Evolutionary conservation across 345 rosid species (phyloP).

Genomic region (Gossypium herbaceum): DNA sequence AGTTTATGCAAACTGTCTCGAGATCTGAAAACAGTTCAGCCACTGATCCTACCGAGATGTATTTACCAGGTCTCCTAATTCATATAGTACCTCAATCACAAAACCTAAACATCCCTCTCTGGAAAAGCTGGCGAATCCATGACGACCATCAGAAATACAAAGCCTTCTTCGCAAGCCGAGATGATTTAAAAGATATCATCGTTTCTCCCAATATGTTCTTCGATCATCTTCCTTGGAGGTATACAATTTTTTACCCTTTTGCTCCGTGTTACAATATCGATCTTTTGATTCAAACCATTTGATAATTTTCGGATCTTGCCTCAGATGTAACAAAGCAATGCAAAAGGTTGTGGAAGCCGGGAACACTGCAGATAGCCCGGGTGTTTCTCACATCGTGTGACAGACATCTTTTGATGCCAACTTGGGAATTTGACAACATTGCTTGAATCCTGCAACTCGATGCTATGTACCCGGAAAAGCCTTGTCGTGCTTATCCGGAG

Average conservation of each 20-base stretch:
- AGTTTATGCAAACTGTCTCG: conserved; percentile 61
- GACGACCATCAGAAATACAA: conserved; percentile 35
- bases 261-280: background rate
- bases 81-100: conserved; percentile 57
- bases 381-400: conserved; percentile 36
- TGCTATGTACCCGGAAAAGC: background rate
- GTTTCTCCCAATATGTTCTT: conserved; percentile 88
- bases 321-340: conserved; percentile 68
- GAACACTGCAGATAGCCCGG: conserved; percentile 20
- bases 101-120: conserved; percentile 31
- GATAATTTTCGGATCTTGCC: background rate
- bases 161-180: conserved; percentile 65
- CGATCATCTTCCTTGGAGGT: conserved; percentile 98
- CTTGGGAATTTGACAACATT: background rate
- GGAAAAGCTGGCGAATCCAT: conserved; percentile 55
- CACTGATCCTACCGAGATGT: conserved; percentile 56
- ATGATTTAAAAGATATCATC: conserved; percentile 61
- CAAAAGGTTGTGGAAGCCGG: conserved; percentile 56
- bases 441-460: background rate
- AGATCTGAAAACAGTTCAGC: conserved; percentile 26
- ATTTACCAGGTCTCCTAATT: conserved; percentile 69
- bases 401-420: conserved; percentile 3
- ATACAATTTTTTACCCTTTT: conserved; percentile 11
- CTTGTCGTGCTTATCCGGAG: background rate
- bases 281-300: background rate